Percentiles rank a stretch among this genome's conserved stretches.
Conservation (phyloP, 768 basidiomycete genomes). For the Clavulina sp. region DNA sequence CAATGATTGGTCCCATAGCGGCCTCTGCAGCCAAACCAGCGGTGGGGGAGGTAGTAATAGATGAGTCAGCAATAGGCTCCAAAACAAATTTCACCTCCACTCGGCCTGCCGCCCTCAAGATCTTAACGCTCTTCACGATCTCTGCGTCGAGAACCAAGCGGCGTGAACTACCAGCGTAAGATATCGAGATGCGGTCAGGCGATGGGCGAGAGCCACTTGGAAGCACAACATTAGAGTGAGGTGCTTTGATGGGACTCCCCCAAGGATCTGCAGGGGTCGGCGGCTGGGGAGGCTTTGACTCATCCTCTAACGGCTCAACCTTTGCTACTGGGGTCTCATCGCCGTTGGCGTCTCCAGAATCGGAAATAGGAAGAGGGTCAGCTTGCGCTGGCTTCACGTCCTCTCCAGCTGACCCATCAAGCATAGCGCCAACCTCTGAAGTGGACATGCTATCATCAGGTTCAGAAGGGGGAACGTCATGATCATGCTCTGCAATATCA, state of each 20-base stretch:
- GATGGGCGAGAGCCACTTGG: too few species aligned
- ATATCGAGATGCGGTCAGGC: conserved; percentile 57
- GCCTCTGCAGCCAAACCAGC: too few species aligned
- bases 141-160: conserved; percentile 81
- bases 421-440: too few species aligned
- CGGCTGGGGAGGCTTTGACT: too few species aligned
- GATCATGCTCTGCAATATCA: conserved; percentile 13
- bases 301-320: too few species aligned
- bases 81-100: conserved; percentile 53
- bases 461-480: not conserved
- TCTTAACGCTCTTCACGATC: conserved; percentile 61
- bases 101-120: conserved; percentile 66
- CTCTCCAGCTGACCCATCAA: too few species aligned
- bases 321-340: not conserved
- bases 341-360: not conserved
- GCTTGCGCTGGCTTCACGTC: not conserved
- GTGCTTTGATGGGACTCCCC: not conserved
- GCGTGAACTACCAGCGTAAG: conserved; percentile 78
- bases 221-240: not conserved
- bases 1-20: too few species aligned
- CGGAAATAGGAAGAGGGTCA: not conserved
- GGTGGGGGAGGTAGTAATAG: not conserved
- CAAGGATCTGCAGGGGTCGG: too few species aligned
- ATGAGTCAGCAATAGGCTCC: not conserved
- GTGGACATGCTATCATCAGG: too few species aligned